Evolutionary conservation across 768 basidiomycete species (phyloP).

Genomic region (Chalciporus pseudorubinellus): DNA sequence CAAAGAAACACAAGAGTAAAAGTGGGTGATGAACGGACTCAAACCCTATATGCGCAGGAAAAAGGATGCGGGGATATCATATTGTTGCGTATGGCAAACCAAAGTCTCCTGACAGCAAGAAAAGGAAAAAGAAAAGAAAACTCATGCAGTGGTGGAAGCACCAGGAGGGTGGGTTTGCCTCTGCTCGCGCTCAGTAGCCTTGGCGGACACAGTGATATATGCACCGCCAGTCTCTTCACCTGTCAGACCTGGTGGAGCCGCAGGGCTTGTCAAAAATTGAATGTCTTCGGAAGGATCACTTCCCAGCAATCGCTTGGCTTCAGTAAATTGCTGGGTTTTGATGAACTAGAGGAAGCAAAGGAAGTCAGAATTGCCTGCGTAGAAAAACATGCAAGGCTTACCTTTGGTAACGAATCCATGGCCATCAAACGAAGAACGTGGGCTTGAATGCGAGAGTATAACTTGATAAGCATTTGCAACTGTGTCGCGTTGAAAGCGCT

Average conservation of each 20-base stretch:
- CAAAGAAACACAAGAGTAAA: conserved; percentile 22
- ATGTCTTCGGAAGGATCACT: conserved; percentile 70
- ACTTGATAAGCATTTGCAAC: conserved; percentile 84
- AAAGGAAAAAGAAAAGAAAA: conserved; percentile 6
- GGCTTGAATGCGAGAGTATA: conserved; percentile 95
- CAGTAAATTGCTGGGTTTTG: conserved; percentile 79
- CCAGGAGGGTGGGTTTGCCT: conserved; percentile 25
- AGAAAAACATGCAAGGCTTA: conserved; percentile 29
- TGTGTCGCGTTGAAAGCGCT: conserved; percentile 91
- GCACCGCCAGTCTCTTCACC: conserved; percentile 77
- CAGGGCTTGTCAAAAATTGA: conserved; percentile 52
- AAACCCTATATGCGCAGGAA: conserved; percentile 18
- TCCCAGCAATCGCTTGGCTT: conserved; percentile 75
- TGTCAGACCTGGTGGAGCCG: conserved; percentile 69
- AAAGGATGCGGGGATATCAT: conserved; percentile 28
- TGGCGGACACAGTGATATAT: conserved; percentile 82
- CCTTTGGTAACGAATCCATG: conserved; percentile 98
- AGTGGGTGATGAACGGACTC: conserved; percentile 21
- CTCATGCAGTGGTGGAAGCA: conserved; percentile 31
- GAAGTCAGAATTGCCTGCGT: conserved; percentile 3
- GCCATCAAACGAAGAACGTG: conserved; percentile 98
- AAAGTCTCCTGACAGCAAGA: conserved; percentile 21
- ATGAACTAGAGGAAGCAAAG: conserved; percentile 64
- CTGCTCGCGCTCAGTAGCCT: conserved; percentile 65
- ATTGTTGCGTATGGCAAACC: conserved; percentile 23